Evolutionary conservation across 805 yeast genomes (phyloP).

Genomic region (Starmerella stellata): DNA sequence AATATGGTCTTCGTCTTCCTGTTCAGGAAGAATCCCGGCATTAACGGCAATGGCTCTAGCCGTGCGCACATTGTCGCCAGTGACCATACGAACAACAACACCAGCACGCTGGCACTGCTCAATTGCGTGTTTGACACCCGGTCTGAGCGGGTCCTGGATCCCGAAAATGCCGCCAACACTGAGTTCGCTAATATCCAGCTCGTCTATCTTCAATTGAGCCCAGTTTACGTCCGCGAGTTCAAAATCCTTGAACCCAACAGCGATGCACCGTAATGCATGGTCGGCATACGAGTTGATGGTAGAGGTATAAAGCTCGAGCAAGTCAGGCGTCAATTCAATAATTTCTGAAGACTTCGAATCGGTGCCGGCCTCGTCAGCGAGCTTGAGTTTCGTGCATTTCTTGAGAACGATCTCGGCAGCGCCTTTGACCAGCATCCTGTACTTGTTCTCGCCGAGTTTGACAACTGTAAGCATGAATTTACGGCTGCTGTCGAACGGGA

Average conservation of each 20-base stretch:
- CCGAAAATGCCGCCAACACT: slow-evolving; percentile 66
- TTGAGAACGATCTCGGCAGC: slow-evolving; percentile 78
- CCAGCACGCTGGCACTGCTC: slow-evolving; percentile 76
- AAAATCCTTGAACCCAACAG: slow-evolving; percentile 65
- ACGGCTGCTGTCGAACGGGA: slow-evolving; percentile 82
- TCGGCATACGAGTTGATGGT: slow-evolving; percentile 44
- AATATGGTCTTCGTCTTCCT: slow-evolving; percentile 35
- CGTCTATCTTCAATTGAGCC: slow-evolving; percentile 11
- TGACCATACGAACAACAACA: slow-evolving; percentile 90
- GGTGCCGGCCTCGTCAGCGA: neutral
- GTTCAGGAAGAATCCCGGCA: slow-evolving; percentile 47
- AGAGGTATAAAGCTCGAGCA: slow-evolving; percentile 22
- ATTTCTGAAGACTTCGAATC: slow-evolving; percentile 1
- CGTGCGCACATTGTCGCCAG: slow-evolving; percentile 86
- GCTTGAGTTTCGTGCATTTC: slow-evolving; percentile 29
- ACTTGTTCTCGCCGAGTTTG: slow-evolving; percentile 27
- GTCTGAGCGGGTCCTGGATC: slow-evolving; percentile 84
- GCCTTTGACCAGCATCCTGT: slow-evolving; percentile 64
- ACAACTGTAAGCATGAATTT: slow-evolving; percentile 83
- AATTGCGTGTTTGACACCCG: slow-evolving; percentile 81
- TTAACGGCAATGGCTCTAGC: slow-evolving; percentile 79
- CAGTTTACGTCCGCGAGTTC: slow-evolving; percentile 11
- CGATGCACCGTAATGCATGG: slow-evolving; percentile 70
- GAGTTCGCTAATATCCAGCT: slow-evolving; percentile 21
- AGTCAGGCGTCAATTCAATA: slow-evolving; percentile 17